Evolutionary conservation across 345 rosid species (phyloP), one percentile per base, ranked within the genome.

Genomic region (Camelina neglecta): DNA sequence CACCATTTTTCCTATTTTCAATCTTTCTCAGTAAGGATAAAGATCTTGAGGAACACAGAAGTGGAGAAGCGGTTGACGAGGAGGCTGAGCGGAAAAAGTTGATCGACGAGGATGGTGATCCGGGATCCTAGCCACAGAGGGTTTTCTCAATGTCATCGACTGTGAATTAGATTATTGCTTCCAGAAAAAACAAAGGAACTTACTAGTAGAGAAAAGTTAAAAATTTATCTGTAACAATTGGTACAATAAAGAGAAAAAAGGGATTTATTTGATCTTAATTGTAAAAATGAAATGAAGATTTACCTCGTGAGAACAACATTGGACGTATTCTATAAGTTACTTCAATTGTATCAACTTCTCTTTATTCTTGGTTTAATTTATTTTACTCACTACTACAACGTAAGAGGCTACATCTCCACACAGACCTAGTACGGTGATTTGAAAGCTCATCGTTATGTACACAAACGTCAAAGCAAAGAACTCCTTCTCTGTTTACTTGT

Each of bases 21-120:
- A 44, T 53, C 15, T 57, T 18, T 29, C 36, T 63, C 54, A 63
- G 80, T 60, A 70, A 64, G 53, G 80, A 70, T 26, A 55, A 63
- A 11, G 62, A 65, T 65, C 49, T 45, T 2, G 62, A 66, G 44
- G 72, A 77, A 6, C 67, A 72, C 24, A 62, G 11, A 8, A 10
- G 7, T 38, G 69, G 18, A 50, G 79, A 67, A 48, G 67, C 70
- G 69, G 85, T 70, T 0, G 84, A 85, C 11, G 82, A 85, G 75
- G 88, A 80, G 58, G 75, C 69, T 0, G 85, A 8, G 2, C 15
- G 0, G 55, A 64, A 48, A 21, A 63, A 45, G 55, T 6, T 64
- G 9, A 8, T 64, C 11, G 55, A 45, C 29, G 55, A 64, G 41
- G 39, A 63, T 45, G 54, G 29, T 63, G 67, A 39, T 16, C 41